These are phyloP conservation scores for Miamiensis avidus DNA, from an alignment of 169 alveolate genomes.

Conservation along the genomic window DNA sequence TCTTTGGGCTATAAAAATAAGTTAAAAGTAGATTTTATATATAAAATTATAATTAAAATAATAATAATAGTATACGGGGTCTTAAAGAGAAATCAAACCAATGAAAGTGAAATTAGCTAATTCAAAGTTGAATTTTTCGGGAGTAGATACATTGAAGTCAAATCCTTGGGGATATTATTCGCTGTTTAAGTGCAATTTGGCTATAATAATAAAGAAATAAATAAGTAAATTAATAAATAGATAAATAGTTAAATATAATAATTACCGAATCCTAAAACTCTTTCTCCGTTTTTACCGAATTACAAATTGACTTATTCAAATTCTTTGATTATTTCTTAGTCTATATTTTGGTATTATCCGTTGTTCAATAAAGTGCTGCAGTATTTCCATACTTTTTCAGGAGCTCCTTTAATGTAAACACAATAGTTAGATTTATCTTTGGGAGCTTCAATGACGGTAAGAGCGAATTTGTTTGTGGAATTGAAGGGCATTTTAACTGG, in stretches of 20 bases:
- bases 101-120: conserved; percentile 66
- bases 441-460: conserved; percentile 1
- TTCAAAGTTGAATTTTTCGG: conserved; percentile 68
- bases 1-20: too few species aligned
- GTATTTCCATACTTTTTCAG: conserved; percentile 50
- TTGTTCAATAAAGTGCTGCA: conserved; percentile 20
- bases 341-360: conserved; percentile 23
- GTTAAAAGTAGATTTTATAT: too few species aligned
- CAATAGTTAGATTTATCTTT: conserved; percentile 15
- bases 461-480: conserved; percentile 33
- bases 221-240: too few species aligned
- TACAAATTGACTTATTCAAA: conserved; percentile 41
- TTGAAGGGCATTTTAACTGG: conserved; percentile 43
- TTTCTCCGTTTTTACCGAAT: conserved; percentile 52
- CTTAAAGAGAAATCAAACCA: conserved; percentile 81
- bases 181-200: conserved; percentile 44
- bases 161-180: conserved; percentile 15
- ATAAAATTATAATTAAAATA: too few species aligned
- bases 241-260: too few species aligned
- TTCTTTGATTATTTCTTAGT: conserved; percentile 7
- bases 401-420: conserved; percentile 56
- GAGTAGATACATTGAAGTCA: conserved; percentile 20
- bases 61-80: too few species aligned
- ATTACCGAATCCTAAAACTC: conserved; percentile 69
- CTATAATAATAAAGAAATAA: too few species aligned